Conservation (phyloP, 2,329 filamentous ascomycete genomes). For the Ceratocystis eucalypticola region DNA sequence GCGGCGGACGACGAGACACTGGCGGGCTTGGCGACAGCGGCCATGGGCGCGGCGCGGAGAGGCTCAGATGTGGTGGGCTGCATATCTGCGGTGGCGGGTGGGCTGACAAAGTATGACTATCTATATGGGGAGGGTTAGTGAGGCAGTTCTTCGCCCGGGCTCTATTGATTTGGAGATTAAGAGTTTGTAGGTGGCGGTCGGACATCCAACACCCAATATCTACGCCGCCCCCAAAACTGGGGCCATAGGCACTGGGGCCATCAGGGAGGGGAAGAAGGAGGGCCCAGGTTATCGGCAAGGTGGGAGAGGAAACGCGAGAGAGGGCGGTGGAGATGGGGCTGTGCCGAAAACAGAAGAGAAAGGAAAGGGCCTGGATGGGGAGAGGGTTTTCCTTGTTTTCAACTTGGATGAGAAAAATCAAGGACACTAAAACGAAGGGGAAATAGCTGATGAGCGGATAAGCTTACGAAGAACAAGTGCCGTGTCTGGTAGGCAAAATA, state of each 20-base stretch:
- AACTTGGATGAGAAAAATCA: neutral
- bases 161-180: neutral
- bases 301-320: neutral
- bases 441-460: neutral
- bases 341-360: neutral
- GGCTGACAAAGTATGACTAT: neutral
- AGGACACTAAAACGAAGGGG: too few species aligned
- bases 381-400: neutral
- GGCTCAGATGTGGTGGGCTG: constrained; percentile 7
- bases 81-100: neutral
- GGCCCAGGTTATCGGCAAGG: neutral
- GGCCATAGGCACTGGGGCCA: neutral
- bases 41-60: constrained; percentile 10
- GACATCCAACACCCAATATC: neutral
- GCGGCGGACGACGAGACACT: neutral
- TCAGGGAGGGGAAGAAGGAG: neutral
- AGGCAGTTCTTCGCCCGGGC: neutral
- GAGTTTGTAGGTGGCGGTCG: neutral
- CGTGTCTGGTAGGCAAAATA: neutral
- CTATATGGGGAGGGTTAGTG: neutral
- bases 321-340: neutral
- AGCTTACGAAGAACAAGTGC: neutral
- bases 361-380: neutral
- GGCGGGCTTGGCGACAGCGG: constrained; percentile 6
- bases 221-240: neutral